Conservation (phyloP, 495 filamentous ascomycete species). For the Podospora pseudoanserina region DNA sequence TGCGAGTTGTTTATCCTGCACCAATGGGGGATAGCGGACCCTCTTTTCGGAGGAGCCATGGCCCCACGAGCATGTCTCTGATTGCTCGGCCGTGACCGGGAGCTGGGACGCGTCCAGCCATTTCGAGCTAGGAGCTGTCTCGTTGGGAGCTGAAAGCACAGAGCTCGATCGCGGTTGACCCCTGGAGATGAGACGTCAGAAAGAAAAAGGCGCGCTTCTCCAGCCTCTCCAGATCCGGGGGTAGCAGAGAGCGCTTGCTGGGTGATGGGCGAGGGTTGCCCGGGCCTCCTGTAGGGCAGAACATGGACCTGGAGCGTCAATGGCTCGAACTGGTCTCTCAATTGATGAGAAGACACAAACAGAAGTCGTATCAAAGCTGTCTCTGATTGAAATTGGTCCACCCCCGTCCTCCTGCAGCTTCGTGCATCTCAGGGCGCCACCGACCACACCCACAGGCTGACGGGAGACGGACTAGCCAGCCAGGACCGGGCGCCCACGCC, state of each 20-base stretch:
- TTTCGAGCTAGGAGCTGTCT: conserved; percentile 28
- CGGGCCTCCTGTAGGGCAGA: background rate
- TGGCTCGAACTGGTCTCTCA: conserved; percentile 7
- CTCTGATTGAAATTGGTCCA: background rate
- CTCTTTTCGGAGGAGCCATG: background rate
- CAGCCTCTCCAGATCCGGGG: conserved; percentile 13
- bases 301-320: background rate
- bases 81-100: conserved; percentile 21
- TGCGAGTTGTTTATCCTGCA: background rate
- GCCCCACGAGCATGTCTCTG: conserved; percentile 18
- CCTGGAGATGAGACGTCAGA: no score
- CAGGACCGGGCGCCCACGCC: conserved; percentile 8
- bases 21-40: background rate
- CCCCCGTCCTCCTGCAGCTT: background rate
- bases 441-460: conserved; percentile 5
- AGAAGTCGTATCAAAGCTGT: background rate
- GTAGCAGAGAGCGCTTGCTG: background rate
- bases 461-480: conserved; percentile 6
- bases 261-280: background rate
- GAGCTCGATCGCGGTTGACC: conserved; percentile 3
- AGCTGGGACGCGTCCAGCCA: conserved; percentile 26
- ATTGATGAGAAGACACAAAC: background rate
- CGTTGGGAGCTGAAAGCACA: conserved; percentile 31
- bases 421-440: conserved; percentile 7
- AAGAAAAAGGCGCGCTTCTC: conserved; percentile 4